phyloP scores from a whole-genome alignment of 345 rosid genomes.

The Citrus australasica region DNA sequence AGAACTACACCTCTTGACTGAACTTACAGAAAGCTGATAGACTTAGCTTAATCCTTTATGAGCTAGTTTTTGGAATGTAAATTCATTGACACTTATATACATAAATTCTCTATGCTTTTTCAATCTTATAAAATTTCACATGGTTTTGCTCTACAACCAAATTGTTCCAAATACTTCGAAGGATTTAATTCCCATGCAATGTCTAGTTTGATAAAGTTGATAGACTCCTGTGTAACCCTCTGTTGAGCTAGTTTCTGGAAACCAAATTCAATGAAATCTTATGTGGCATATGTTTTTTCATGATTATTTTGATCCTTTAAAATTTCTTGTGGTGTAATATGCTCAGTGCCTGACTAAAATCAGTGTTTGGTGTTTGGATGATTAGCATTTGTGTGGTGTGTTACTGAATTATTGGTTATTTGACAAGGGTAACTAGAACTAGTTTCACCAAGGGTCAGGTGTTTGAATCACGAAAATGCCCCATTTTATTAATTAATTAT shows the following conservation, averaged over 20 bases:
- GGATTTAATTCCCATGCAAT: neutral
- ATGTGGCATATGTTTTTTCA: neutral
- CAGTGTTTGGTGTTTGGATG: neutral
- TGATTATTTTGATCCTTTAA: neutral
- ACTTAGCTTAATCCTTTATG: neutral
- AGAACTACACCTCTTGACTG: neutral
- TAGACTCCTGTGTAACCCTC: neutral
- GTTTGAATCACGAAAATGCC: neutral
- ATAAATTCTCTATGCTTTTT: too few relatives aligned
- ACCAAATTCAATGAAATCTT: neutral
- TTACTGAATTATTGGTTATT: neutral
- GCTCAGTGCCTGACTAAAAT: neutral
- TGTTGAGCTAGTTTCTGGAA: neutral
- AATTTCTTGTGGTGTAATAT: neutral
- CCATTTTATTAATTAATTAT: neutral
- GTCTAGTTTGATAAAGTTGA: neutral
- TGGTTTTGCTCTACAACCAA: neutral
- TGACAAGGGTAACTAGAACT: neutral
- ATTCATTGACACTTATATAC: neutral
- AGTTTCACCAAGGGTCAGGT: neutral
- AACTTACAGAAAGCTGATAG: neutral
- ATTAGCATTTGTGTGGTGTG: neutral
- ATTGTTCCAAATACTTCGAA: neutral
- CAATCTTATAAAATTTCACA: too few relatives aligned
- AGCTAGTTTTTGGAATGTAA: neutral